These are phyloP conservation scores for Crithidia brevicula DNA, from an alignment of 208 protist genomes.

Conservation along the genomic window DNA sequence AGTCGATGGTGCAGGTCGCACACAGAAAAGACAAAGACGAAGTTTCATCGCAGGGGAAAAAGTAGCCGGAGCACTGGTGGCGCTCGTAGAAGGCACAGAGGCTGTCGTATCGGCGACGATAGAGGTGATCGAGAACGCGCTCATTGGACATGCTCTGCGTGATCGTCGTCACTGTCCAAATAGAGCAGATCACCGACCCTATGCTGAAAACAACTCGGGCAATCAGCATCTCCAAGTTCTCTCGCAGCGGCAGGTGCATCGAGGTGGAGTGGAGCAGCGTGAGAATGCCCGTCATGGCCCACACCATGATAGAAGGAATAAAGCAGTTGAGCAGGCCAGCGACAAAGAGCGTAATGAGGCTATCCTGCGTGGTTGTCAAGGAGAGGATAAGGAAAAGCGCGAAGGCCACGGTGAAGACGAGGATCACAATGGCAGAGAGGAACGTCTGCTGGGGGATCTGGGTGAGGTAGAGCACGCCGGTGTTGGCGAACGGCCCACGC, in stretches of 20 bases:
- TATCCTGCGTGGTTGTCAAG: background rate
- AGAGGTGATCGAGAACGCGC: conserved; percentile 2
- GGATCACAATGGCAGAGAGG: conserved; percentile 36
- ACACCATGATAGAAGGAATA: conserved; percentile 8
- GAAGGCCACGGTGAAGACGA: conserved; percentile 26
- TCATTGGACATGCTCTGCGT: background rate
- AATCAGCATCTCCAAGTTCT: background rate
- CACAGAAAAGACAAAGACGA: background rate
- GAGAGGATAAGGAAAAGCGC: background rate
- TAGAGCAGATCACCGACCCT: conserved; percentile 20
- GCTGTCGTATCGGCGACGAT: background rate
- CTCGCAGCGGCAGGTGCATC: conserved; percentile 47
- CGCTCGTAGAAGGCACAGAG: conserved; percentile 20
- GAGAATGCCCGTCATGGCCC: conserved; percentile 1
- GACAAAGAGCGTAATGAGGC: background rate
- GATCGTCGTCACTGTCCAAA: background rate
- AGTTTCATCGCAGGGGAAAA: background rate
- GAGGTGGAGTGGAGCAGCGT: conserved; percentile 17
- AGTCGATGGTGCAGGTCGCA: background rate
- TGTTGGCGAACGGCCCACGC: conserved; percentile 45
- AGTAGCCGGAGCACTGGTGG: conserved; percentile 13
- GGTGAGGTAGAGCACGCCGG: conserved; percentile 69
- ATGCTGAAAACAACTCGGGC: conserved; percentile 1
- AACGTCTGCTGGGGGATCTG: conserved; percentile 61
- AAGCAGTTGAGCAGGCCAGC: background rate